A percentile compares a stretch with the other conserved stretches of the same genome.
Evolutionary conservation across 2,329 filamentous ascomycete species (phyloP).

Genomic region (Dothistroma pini): DNA sequence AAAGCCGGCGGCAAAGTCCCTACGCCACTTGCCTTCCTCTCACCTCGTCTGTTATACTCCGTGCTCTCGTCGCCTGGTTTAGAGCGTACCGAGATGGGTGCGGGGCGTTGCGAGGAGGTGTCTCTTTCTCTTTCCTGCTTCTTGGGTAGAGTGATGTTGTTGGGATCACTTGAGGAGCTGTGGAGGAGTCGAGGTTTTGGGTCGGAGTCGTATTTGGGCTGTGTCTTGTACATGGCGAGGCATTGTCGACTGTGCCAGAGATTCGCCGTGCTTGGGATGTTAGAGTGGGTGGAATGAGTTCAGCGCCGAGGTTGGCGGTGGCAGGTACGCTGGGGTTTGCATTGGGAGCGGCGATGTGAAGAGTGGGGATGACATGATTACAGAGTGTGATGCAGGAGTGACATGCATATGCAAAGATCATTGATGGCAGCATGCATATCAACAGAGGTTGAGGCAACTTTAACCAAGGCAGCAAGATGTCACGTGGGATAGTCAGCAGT

Average conservation of each 20-base stretch:
- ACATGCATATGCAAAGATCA: background rate
- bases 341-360: background rate
- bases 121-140: background rate
- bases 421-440: background rate
- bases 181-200: background rate
- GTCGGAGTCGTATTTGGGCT: background rate
- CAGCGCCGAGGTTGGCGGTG: background rate
- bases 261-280: background rate
- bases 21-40: background rate
- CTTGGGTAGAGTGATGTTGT: background rate
- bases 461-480: background rate
- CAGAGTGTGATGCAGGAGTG: background rate
- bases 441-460: background rate
- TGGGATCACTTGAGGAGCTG: conserved; percentile 1
- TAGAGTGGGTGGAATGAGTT: background rate
- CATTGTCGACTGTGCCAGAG: background rate
- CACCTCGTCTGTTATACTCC: background rate
- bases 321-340: background rate
- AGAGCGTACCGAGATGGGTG: background rate
- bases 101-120: background rate
- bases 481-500: background rate
- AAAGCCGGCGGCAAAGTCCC: conserved; percentile 6
- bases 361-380: background rate
- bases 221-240: background rate
- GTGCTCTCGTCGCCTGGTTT: background rate